These are phyloP conservation scores for Miscanthus lutarioriparius DNA, from an alignment of 176 grass and related monocot species.

Conservation along the genomic window DNA sequence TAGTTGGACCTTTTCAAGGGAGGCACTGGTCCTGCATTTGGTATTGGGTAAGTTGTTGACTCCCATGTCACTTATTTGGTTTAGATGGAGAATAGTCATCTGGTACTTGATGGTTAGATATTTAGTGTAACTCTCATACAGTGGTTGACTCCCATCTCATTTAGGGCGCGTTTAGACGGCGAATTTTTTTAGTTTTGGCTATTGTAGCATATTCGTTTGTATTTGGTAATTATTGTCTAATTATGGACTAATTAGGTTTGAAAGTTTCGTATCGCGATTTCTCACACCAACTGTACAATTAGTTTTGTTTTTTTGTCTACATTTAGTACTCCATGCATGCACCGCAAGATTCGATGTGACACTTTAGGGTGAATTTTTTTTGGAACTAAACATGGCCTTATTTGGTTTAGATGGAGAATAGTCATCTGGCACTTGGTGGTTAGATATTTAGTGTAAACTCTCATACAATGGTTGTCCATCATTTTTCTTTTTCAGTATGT, in stretches of 20 bases:
- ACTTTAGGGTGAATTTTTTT: no score
- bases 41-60: conserved; percentile 6
- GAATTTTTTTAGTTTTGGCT: no score
- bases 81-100: not conserved
- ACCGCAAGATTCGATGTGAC: no score
- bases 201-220: no score
- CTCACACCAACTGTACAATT: no score
- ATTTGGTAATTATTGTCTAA: no score
- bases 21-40: not conserved
- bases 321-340: no score
- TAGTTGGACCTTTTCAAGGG: conserved; percentile 20
- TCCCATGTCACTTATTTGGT: conserved; percentile 10
- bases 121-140: not conserved
- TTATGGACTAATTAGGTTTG: no score
- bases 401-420: not conserved
- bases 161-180: no score
- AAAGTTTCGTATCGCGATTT: no score
- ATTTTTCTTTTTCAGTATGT: not conserved
- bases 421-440: not conserved
- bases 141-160: not conserved
- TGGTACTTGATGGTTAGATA: not conserved
- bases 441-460: not conserved
- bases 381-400: no score
- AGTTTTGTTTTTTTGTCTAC: no score
- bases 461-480: not conserved